Conservation (phyloP, 106 monocot species). For the Alisma plantagoaquatica region DNA sequence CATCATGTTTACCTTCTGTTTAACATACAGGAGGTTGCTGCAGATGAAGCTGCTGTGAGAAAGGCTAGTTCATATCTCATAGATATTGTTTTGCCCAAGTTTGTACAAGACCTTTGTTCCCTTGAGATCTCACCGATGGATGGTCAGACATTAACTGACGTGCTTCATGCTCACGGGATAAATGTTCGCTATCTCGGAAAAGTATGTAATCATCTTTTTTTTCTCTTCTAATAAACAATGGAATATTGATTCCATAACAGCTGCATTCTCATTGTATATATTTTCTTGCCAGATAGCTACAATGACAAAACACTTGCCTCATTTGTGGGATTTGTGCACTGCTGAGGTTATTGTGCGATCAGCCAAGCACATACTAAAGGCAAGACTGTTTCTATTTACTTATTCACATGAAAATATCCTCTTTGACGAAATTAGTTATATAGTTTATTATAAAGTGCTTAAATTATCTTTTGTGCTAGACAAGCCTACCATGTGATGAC, state of each 20-base stretch:
- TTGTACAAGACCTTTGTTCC: constrained; percentile 81
- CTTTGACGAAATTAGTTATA: too few relatives aligned
- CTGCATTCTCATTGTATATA: background rate
- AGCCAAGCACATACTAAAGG: constrained; percentile 86
- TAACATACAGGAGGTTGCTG: constrained; percentile 64
- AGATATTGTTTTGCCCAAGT: constrained; percentile 76
- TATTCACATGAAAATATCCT: too few relatives aligned
- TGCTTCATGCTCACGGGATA: constrained; percentile 87
- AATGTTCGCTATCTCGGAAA: constrained; percentile 94
- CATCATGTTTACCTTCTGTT: background rate
- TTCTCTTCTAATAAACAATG: too few relatives aligned
- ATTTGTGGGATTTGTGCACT: constrained; percentile 70
- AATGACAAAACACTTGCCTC: constrained; percentile 68
- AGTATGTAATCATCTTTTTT: constrained; percentile 23
- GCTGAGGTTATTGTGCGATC: constrained; percentile 79
- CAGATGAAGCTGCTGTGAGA: constrained; percentile 72
- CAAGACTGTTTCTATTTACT: constrained; percentile 17
- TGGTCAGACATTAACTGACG: constrained; percentile 93
- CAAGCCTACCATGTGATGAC: too few relatives aligned
- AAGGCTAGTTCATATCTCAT: constrained; percentile 72
- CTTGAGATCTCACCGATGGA: constrained; percentile 98
- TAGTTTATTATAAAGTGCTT: too few relatives aligned
- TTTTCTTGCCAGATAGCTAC: constrained; percentile 49
- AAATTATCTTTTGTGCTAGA: too few relatives aligned
- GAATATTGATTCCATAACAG: too few relatives aligned